Conservation (phyloP, 2,329 filamentous ascomycete genomes). For the Beauveria sp. region DNA sequence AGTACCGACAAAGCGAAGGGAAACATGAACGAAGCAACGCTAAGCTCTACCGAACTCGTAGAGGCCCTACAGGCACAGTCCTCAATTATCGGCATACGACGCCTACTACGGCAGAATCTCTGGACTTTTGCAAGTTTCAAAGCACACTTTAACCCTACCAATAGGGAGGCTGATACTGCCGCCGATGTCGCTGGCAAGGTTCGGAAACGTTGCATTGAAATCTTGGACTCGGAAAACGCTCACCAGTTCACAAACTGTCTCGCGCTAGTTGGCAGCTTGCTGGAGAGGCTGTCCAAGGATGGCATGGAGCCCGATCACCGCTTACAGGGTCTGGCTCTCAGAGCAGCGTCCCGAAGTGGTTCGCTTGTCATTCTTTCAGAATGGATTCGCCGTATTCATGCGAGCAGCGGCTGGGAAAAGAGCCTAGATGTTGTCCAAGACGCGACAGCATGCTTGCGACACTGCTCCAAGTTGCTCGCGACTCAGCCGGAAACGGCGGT, state of each 20-base stretch:
- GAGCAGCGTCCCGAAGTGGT: not conserved
- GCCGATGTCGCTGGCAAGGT: not conserved
- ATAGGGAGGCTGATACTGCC: not conserved
- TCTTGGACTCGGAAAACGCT: not conserved
- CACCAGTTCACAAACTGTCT: not conserved
- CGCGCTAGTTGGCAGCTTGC: not conserved
- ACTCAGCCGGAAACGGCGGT: not conserved
- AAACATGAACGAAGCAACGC: constrained; percentile 2
- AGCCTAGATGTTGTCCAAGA: not conserved
- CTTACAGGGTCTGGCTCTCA: not conserved
- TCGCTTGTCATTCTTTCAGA: constrained; percentile 1
- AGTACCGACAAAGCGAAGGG: not conserved
- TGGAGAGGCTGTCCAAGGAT: not conserved
- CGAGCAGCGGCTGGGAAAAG: not conserved
- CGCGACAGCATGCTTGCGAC: constrained; percentile 1
- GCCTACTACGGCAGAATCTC: constrained; percentile 23
- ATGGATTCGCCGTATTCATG: constrained; percentile 4
- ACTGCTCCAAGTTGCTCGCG: not conserved
- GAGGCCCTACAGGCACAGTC: constrained; percentile 17
- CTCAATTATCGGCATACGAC: constrained; percentile 22
- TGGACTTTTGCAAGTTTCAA: not conserved
- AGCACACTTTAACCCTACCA: not conserved
- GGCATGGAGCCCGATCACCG: not conserved
- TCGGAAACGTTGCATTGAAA: not conserved
- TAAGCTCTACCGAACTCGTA: constrained; percentile 6